These are phyloP conservation scores for Pichia insulana DNA, from an alignment of 805 yeast genomes.

Conservation along the genomic window DNA sequence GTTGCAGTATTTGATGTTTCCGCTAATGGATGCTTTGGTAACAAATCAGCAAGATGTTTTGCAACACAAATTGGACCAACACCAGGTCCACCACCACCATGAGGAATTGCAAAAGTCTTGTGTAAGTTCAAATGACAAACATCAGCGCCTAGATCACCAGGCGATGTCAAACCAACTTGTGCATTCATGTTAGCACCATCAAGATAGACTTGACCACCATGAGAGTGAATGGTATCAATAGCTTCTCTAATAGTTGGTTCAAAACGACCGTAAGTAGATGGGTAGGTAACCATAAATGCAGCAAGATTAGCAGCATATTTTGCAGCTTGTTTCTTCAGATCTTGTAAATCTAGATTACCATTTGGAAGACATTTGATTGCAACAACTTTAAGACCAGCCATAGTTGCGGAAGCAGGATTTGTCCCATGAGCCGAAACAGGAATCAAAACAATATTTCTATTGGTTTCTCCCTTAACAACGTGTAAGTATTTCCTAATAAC, in stretches of 20 bases:
- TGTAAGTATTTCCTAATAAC: constrained; percentile 69
- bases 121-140: constrained; percentile 96
- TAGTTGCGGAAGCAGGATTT: constrained; percentile 96
- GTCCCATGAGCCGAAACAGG: constrained; percentile 99
- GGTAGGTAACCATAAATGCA: constrained; percentile 93
- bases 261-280: constrained; percentile 93
- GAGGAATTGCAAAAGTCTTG: constrained; percentile 95
- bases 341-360: constrained; percentile 80
- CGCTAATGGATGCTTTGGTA: constrained; percentile 70
- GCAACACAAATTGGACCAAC: constrained; percentile 97
- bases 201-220: constrained; percentile 94
- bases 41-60: constrained; percentile 65
- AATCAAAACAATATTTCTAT: constrained; percentile 81
- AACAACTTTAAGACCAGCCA: constrained; percentile 92
- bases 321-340: constrained; percentile 63
- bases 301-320: constrained; percentile 67
- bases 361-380: constrained; percentile 79
- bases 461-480: constrained; percentile 55
- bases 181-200: constrained; percentile 99
- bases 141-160: constrained; percentile 97
- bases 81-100: constrained; percentile 99
- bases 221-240: constrained; percentile 69
- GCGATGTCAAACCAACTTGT: constrained; percentile 93
- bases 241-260: constrained; percentile 87
- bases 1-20: constrained; percentile 38